Conservation (phyloP, 2,329 filamentous ascomycete species). For the Fonsecaea nubica region DNA sequence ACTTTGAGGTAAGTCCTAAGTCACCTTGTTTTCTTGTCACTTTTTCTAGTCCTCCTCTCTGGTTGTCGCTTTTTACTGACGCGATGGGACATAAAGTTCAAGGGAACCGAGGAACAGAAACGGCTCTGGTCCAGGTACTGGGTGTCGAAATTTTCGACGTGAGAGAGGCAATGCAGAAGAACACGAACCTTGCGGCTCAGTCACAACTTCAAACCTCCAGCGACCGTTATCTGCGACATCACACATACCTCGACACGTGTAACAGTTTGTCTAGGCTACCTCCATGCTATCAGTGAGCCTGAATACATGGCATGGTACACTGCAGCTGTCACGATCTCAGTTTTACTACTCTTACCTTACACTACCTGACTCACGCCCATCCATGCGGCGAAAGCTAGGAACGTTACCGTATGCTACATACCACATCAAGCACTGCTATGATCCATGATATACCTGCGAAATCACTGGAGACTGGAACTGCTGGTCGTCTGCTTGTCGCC, state of each 20-base stretch:
- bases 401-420: background rate
- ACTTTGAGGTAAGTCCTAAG: conserved; percentile 66
- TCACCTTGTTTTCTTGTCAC: background rate
- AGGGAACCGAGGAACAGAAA: conserved; percentile 39
- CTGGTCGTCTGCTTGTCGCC: background rate
- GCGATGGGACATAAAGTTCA: conserved; percentile 28
- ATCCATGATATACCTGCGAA: background rate
- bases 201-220: background rate
- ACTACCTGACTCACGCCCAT: background rate
- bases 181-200: background rate
- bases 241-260: background rate
- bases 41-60: background rate
- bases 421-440: background rate
- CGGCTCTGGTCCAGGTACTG: conserved; percentile 41
- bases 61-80: conserved; percentile 1
- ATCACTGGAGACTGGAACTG: background rate
- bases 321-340: background rate
- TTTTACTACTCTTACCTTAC: background rate
- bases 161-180: conserved; percentile 21
- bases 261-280: background rate
- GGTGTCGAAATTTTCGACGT: conserved; percentile 42
- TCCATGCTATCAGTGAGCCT: background rate
- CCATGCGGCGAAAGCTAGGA: background rate
- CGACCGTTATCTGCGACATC: background rate
- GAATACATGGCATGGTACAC: background rate